Evolutionary conservation across 139 green algal genomes (phyloP).

Genomic region (Micractinium conductrix): DNA sequence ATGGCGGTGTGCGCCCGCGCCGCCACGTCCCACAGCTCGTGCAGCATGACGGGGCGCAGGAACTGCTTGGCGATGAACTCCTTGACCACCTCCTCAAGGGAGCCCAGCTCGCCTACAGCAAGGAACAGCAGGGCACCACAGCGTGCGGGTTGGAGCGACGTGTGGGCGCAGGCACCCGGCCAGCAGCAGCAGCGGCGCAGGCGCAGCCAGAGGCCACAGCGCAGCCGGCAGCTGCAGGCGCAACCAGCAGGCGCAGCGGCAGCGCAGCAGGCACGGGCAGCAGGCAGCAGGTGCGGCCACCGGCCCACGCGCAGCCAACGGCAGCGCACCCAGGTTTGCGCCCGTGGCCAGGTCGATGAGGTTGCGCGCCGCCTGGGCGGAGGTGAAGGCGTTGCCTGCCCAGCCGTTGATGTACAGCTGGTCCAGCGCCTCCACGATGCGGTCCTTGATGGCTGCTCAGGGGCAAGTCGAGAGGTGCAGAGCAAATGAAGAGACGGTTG

Average conservation of each 20-base stretch:
- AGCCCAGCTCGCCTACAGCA: conserved; percentile 69
- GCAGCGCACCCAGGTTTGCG: conserved; percentile 61
- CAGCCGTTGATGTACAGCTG: conserved; percentile 68
- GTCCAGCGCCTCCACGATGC: conserved; percentile 80
- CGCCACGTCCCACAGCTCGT: conserved; percentile 38
- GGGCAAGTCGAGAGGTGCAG: too few species aligned
- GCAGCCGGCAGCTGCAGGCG: neutral
- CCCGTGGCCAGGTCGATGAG: conserved; percentile 68
- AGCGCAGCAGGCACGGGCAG: too few species aligned
- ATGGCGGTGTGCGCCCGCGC: neutral
- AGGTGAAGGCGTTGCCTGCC: conserved; percentile 28
- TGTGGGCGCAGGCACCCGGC: neutral
- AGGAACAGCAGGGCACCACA: neutral
- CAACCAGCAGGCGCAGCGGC: neutral
- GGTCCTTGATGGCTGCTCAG: too few species aligned
- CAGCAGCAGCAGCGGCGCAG: neutral
- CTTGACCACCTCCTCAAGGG: conserved; percentile 74
- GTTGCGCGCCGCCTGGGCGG: conserved; percentile 54
- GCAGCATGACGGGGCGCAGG: conserved; percentile 44
- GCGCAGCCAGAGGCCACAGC: neutral
- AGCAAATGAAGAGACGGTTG: too few species aligned
- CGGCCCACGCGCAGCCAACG: neutral
- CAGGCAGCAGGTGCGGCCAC: neutral
- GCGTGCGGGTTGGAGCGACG: neutral
- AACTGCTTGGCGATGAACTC: conserved; percentile 51